Base-by-base conservation (phyloP, 169 alveolate species). In the Eimeria tenella region DNA sequence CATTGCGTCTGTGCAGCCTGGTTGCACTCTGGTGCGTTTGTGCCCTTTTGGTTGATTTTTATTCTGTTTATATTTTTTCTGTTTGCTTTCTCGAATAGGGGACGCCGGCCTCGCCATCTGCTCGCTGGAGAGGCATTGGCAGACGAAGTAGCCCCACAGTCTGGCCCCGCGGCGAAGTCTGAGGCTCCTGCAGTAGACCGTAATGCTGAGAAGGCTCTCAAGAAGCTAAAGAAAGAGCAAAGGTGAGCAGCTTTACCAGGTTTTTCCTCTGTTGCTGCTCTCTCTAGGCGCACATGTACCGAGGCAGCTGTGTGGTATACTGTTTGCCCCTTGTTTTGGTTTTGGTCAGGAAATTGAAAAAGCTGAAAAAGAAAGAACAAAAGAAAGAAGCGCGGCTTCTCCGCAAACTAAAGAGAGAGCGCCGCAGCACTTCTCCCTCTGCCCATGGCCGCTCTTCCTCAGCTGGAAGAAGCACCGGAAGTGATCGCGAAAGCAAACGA, bases 141-240 rank as follows among this genome's bases (percentile, higher is more conserved):
- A 25, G 90, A 83, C 17, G 90, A 83, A 60, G 90, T 4, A 9
- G 77, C 77, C 42, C 42, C 62, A 58, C 50, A 42, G 13, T 19
- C 90, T 56, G 49, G 77, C 4, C 77, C 77, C 23, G 62, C 77
- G 13, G 21, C 68, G 21, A 25, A 17, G 31, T 23, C 53, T 9
- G 83, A 60, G 19, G 68, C 68, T n/a, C 19, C 87, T 19, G 60
- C 88, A 17, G 56, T 68, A 53, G 88, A 23, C 79, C 77, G 71
- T 50, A 77, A 52, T 10, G 90, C 90, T 25, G 77, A 11, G 42
- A 83, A 83, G 62, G 75, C 90, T 21, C 79, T 83, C 23, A 83
- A 83, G 62, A 83, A 83, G 75, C 75, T 83, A 75, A 83, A 60
- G 90, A 83, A 83, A 17, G 90, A 83, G 50, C 90, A 83, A 19